Evolutionary conservation across 129 eudicot species (phyloP), one percentile per base, ranked within the genome.

Genomic region (Tanacetum coccineum): DNA sequence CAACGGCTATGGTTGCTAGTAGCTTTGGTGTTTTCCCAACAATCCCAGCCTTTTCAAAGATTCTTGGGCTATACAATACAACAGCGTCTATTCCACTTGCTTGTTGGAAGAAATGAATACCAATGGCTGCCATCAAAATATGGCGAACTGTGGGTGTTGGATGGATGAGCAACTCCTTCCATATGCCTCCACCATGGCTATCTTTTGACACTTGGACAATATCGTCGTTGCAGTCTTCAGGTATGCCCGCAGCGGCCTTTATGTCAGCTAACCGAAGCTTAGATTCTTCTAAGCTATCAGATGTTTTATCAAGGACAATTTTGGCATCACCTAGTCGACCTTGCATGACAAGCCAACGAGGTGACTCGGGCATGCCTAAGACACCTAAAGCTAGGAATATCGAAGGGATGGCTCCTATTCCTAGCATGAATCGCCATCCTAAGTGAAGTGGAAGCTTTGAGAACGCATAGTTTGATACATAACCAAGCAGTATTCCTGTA

Each of bases 291-390:
- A 59, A 48, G 21, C 74, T 61, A 61, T 86, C 93, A 7, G 88
- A 82, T 22, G 88, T 80, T 40, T 63, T 82, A 73, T 82, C 85
- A 19, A 86, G 80, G 58, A 86, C 88, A 13, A 15, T n/a, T 44
- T 67, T 82, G 67, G 93, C 93, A 9, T 86, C 93, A 5, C 82
- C 86, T 17, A 86, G 81, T 12, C 91, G 80, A 46, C 91, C 87
- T 66, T 85, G 91, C 69, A 80, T 55, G 28, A 85, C 79, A 20
- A 85, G 88, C 93, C 93, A 86, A 46, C 93, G 83, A 6, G 93
- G 93, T 3, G 93, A 86, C 80, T 86, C 93, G 20, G 90, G 90
- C 90, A 84, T 84, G 59, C 78, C 86, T 32, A 84, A 39, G 9
- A 86, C 84, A 22, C 85, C 80, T 40, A 78, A 13, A 32, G 78